phyloP scores from a whole-genome alignment of 208 protist species.

The Leishmania martiniquensis region DNA sequence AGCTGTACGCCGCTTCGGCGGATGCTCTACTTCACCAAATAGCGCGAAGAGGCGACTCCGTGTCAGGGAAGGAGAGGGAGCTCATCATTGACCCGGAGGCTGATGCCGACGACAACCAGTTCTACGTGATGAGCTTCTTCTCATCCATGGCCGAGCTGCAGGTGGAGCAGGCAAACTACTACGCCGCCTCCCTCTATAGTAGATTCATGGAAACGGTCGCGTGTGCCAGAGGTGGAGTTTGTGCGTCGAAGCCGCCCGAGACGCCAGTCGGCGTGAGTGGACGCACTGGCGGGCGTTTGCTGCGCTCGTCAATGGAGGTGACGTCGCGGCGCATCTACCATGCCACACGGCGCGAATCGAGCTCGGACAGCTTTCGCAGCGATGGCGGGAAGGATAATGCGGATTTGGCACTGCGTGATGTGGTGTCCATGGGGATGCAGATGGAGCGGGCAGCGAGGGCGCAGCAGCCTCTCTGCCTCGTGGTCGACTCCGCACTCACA shows the following conservation, averaged over 20 bases:
- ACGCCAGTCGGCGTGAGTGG: not conserved
- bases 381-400: constrained; percentile 1
- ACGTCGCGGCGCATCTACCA: not conserved
- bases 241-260: not conserved
- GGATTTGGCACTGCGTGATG: not conserved
- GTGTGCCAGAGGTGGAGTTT: constrained; percentile 20
- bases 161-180: constrained; percentile 30
- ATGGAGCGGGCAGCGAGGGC: constrained; percentile 19
- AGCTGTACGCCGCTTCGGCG: constrained; percentile 23
- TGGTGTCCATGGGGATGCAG: constrained; percentile 12
- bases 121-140: constrained; percentile 41
- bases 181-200: constrained; percentile 25
- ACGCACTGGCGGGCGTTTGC: not conserved
- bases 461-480: constrained; percentile 29
- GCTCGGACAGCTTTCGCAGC: not conserved
- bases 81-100: not conserved
- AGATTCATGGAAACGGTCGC: constrained; percentile 45
- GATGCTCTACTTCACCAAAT: constrained; percentile 35
- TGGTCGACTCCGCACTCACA: constrained; percentile 16
- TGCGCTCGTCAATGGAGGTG: not conserved
- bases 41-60: not conserved
- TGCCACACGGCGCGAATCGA: not conserved
- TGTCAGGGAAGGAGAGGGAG: constrained; percentile 2
- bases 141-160: constrained; percentile 33
- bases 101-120: constrained; percentile 14